phyloP scores from a whole-genome alignment of 306 rosid species.

The Trifolium subterraneum region DNA sequence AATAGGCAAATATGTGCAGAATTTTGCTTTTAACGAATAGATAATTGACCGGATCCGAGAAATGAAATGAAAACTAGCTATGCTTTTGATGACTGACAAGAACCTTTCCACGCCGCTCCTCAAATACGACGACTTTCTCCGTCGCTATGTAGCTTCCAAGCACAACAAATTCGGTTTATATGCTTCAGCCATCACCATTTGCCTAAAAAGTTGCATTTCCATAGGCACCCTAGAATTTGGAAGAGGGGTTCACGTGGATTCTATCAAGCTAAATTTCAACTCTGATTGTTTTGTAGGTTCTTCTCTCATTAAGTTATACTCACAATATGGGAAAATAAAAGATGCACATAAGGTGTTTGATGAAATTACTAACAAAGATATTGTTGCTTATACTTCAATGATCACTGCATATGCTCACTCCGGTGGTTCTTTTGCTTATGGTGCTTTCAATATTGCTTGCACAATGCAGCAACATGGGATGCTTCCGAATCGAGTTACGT shows the following conservation, averaged over 20 bases:
- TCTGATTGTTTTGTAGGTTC: constrained; percentile 56
- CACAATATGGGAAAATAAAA: constrained; percentile 32
- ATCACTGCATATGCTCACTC: constrained; percentile 57
- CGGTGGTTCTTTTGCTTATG: constrained; percentile 23
- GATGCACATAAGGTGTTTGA: constrained; percentile 56
- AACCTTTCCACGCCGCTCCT: background rate
- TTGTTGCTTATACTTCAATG: constrained; percentile 54
- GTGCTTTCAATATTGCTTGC: constrained; percentile 45
- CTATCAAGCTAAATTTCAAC: constrained; percentile 49
- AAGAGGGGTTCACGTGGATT: constrained; percentile 52
- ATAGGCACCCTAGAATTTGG: constrained; percentile 46
- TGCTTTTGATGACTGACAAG: background rate
- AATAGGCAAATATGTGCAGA: too few species aligned
- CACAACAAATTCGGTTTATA: constrained; percentile 36
- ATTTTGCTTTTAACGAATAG: too few species aligned
- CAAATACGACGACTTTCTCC: constrained; percentile 32
- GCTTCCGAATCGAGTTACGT: constrained; percentile 54
- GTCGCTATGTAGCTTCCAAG: constrained; percentile 45
- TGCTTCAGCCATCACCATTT: constrained; percentile 43
- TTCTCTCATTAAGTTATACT: constrained; percentile 47
- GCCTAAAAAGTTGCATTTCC: constrained; percentile 49
- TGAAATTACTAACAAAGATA: constrained; percentile 56
- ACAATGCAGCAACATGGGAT: constrained; percentile 50
- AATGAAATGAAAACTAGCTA: background rate
- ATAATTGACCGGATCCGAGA: too few species aligned